phyloP scores from a whole-genome alignment of 2,329 filamentous ascomycete species.

The Phaeophleospora eucalypticola region DNA sequence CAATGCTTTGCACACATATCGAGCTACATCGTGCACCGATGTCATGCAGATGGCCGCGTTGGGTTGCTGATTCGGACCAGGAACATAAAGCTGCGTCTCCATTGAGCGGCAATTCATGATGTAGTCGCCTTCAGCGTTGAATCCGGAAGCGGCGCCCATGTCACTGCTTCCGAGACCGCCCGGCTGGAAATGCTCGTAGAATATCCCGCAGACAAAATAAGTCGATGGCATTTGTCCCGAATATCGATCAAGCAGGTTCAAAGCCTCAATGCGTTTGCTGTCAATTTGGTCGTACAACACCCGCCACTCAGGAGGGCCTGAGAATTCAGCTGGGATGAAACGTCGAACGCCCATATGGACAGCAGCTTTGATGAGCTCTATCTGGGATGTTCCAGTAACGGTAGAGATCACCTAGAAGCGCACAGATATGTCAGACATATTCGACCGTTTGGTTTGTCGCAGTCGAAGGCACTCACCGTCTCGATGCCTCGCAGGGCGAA shows the following conservation, averaged over 20 bases:
- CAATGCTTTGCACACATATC: slow-evolving; percentile 66
- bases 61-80: slow-evolving; percentile 47
- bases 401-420: slow-evolving; percentile 59
- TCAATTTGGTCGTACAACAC: slow-evolving; percentile 58
- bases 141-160: slow-evolving; percentile 52
- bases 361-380: slow-evolving; percentile 69
- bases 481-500: slow-evolving; percentile 69
- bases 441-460: too few species aligned
- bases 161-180: slow-evolving; percentile 58
- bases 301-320: slow-evolving; percentile 58
- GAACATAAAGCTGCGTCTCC: slow-evolving; percentile 58
- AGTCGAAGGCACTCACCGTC: slow-evolving; percentile 47
- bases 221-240: slow-evolving; percentile 60
- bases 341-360: slow-evolving; percentile 59
- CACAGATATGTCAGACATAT: too few species aligned
- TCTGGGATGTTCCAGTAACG: slow-evolving; percentile 61
- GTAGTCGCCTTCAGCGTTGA: slow-evolving; percentile 59
- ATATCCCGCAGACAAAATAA: slow-evolving; percentile 67
- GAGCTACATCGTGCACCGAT: slow-evolving; percentile 64
- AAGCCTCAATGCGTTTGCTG: slow-evolving; percentile 55
- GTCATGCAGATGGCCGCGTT: slow-evolving; percentile 61
- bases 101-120: slow-evolving; percentile 59
- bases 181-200: slow-evolving; percentile 71
- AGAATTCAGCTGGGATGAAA: slow-evolving; percentile 74
- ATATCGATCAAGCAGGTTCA: slow-evolving; percentile 55